Percentiles rank a stretch among this genome's conserved stretches.
These are phyloP conservation scores for Bifiguratus adelaidae DNA, from an alignment of 192 early-diverging fungal genomes.

Conservation along the genomic window DNA sequence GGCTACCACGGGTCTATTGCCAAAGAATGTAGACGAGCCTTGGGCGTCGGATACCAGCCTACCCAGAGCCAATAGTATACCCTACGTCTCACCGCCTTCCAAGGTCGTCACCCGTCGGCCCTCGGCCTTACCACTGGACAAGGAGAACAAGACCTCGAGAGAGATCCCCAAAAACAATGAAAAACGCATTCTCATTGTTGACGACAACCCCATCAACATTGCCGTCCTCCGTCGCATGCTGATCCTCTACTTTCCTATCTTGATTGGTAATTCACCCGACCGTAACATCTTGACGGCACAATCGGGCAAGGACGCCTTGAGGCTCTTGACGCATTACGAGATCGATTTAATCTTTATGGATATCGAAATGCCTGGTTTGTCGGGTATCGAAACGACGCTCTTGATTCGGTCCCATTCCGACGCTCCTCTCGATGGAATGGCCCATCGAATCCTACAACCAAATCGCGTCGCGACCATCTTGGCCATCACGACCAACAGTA, in stretches of 20 bases:
- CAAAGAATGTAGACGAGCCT: too few species aligned
- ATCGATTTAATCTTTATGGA: conserved; percentile 57
- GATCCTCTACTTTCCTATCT: conserved; percentile 33
- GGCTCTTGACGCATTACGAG: conserved; percentile 22
- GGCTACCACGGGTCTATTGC: too few species aligned
- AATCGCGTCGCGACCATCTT: conserved; percentile 51
- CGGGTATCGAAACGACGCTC: conserved; percentile 47
- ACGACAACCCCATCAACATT: conserved; percentile 61
- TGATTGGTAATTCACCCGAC: too few species aligned
- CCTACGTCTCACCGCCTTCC: too few species aligned
- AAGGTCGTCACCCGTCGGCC: too few species aligned
- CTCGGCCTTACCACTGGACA: too few species aligned
- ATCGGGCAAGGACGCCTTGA: conserved; percentile 37
- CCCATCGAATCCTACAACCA: conserved; percentile 29
- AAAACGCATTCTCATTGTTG: conserved; percentile 48
- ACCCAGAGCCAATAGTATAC: too few species aligned
- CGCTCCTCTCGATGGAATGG: too few species aligned
- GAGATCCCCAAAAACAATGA: too few species aligned
- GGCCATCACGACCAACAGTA: conserved; percentile 53
- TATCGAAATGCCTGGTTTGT: conserved; percentile 58
- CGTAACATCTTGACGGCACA: conserved; percentile 26
- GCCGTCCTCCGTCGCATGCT: conserved; percentile 44
- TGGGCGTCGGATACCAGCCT: too few species aligned
- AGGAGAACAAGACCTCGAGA: too few species aligned
- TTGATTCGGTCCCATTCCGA: conserved; percentile 30